Percentiles rank a stretch among this genome's conserved stretches.
These are phyloP conservation scores for Excoecaria cochinchinensis DNA, from an alignment of 345 rosid genomes.

Conservation along the genomic window DNA sequence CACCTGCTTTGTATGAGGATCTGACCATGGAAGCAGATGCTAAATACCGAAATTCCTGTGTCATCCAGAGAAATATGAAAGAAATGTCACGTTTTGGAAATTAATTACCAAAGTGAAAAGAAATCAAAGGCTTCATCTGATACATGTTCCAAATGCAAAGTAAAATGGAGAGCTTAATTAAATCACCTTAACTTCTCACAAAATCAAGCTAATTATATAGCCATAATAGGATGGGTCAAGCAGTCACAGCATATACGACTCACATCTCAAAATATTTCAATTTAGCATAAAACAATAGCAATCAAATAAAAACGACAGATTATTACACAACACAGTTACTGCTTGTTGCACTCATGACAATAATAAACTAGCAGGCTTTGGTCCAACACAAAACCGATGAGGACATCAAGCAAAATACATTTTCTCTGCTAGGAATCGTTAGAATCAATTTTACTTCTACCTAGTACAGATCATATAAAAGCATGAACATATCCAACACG, in stretches of 20 bases:
- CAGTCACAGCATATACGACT: background rate
- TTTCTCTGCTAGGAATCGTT: background rate
- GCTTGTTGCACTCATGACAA: background rate
- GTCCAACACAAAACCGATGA: background rate
- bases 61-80: slow-evolving; percentile 19
- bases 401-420: background rate
- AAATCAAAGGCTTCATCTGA: no score
- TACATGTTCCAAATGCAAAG: background rate
- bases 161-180: background rate
- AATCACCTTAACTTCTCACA: background rate
- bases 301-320: background rate
- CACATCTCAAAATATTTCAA: background rate
- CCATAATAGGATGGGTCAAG: background rate
- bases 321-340: background rate
- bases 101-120: slow-evolving; percentile 1
- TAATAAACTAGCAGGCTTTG: background rate
- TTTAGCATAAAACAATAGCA: background rate
- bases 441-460: background rate
- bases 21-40: slow-evolving; percentile 99
- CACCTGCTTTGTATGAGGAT: slow-evolving; percentile 99
- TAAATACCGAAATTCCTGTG: slow-evolving; percentile 91
- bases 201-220: background rate
- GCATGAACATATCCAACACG: background rate
- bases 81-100: background rate
- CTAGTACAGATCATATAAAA: background rate